Evolutionary conservation across 202 grass and related monocot species (phyloP).

Genomic region (Panicum hallii): DNA sequence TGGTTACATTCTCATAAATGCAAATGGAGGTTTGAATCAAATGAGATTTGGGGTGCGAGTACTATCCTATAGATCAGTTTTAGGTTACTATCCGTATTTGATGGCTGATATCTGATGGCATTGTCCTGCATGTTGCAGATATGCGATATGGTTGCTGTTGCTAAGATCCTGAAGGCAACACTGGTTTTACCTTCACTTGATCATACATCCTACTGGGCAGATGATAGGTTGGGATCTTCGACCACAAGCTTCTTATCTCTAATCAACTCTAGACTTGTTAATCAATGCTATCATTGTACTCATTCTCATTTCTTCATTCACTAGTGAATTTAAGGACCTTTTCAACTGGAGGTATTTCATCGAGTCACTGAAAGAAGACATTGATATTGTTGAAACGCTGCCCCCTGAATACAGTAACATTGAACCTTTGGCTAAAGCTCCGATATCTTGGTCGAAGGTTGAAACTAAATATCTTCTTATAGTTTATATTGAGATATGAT

Average conservation of each 20-base stretch:
- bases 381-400: conserved; percentile 93
- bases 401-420: conserved; percentile 65
- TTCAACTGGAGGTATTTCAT: conserved; percentile 99
- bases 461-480: neutral
- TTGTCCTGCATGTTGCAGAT: conserved; percentile 69
- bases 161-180: conserved; percentile 93
- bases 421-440: conserved; percentile 88
- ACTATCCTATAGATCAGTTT: conserved; percentile 46
- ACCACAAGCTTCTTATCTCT: conserved; percentile 24
- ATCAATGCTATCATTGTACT: conserved; percentile 27
- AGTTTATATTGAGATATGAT: conserved; percentile 41
- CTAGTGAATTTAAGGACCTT: conserved; percentile 98
- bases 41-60: conserved; percentile 99
- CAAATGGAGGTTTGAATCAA: conserved; percentile 99
- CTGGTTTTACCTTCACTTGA: conserved; percentile 97
- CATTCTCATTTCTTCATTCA: conserved; percentile 44
- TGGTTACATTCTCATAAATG: conserved; percentile 96
- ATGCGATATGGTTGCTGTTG: conserved; percentile 98
- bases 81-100: conserved; percentile 25
- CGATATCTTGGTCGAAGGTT: conserved; percentile 99
- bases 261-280: conserved; percentile 12
- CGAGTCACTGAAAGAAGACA: conserved; percentile 87
- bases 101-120: conserved; percentile 37
- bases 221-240: conserved; percentile 72
- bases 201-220: conserved; percentile 98